Evolutionary conservation across 1,284 basidiomycete genomes (phyloP), one percentile per base, ranked within the genome.

Genomic region (Paramarasmius palmivorus): DNA sequence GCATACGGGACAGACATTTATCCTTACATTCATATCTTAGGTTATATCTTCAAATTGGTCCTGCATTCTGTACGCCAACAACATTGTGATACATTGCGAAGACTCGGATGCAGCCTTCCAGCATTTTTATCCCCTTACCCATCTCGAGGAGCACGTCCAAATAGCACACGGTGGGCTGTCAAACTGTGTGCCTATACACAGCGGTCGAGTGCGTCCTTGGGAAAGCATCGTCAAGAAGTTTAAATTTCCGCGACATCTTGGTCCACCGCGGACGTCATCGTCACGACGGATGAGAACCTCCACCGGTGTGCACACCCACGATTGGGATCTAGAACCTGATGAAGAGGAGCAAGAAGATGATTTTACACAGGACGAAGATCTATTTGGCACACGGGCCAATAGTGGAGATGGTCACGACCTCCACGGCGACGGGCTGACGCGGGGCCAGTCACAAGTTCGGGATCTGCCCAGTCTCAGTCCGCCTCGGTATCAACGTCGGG

Each of bases 51-150:
- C 84, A 10, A 88, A 88, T 56, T 89, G 87, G 87, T 88, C 86
- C 26, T 89, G 86, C 61, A 87, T 88, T 42, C 68, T 88, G 14
- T 75, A 68, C 53, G 71, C 77, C 55, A 70, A 76, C 40, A 78
- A 85, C 55, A 83, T 89, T 52, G 84, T 88, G 32, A 85, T 89
- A 29, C 87, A 89, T 61, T 84, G 80, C 34, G 86, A 89, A 68
- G 83, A 84, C 61, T 74, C 73, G 42, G 76, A 78, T 35, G 68
- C 73, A 9, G 82, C 80, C 2, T 76, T 70, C 56, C 83, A 81
- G 61, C 73, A 79, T 61, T 83, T 83, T 61, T 86, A 83, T 59
- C 82, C 83, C 0, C 65, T 84, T 25, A 68, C 74, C 1, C 62
- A 81, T 3, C 71, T 86, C 1, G 69, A 70, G 36, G 64, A 66